These are phyloP conservation scores for Auxenochlorella pyrenoidosa DNA, from an alignment of 139 green algal species.

Conservation along the genomic window DNA sequence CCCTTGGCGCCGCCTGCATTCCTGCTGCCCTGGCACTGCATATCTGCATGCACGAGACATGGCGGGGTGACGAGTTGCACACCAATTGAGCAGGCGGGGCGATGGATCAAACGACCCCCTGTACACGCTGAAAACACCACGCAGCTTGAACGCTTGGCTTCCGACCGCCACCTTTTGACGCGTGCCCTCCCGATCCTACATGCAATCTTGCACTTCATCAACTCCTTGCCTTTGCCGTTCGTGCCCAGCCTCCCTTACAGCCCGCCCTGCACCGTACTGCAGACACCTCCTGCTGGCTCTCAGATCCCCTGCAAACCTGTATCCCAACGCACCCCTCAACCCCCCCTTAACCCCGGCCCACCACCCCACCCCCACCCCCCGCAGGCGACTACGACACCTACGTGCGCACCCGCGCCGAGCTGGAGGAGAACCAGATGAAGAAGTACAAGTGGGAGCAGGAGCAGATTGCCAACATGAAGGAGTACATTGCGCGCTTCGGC, in stretches of 20 bases:
- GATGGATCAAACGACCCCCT: constrained; percentile 44
- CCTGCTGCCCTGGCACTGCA: too few relatives aligned
- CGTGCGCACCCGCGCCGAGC: constrained; percentile 83
- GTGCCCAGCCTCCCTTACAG: too few relatives aligned
- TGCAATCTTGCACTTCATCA: too few relatives aligned
- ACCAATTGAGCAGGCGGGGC: constrained; percentile 20
- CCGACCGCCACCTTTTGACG: constrained; percentile 15
- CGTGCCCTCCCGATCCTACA: background rate
- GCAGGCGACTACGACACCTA: constrained; percentile 93
- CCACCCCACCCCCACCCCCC: too few relatives aligned
- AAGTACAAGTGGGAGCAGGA: constrained; percentile 87
- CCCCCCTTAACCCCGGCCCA: too few relatives aligned
- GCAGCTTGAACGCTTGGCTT: constrained; percentile 59
- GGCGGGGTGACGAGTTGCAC: constrained; percentile 37
- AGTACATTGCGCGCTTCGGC: constrained; percentile 93
- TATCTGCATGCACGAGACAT: background rate
- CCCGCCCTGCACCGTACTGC: too few relatives aligned
- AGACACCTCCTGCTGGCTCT: too few relatives aligned
- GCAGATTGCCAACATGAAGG: constrained; percentile 81
- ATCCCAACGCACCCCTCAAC: too few relatives aligned
- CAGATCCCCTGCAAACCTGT: too few relatives aligned
- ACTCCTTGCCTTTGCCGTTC: too few relatives aligned
- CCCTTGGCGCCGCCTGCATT: too few relatives aligned
- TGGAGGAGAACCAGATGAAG: constrained; percentile 97
- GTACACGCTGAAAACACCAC: constrained; percentile 35